Evolutionary conservation across 495 filamentous ascomycete species (phyloP), one percentile per base, ranked within the genome.

Genomic region (Pyronema omphalodes): DNA sequence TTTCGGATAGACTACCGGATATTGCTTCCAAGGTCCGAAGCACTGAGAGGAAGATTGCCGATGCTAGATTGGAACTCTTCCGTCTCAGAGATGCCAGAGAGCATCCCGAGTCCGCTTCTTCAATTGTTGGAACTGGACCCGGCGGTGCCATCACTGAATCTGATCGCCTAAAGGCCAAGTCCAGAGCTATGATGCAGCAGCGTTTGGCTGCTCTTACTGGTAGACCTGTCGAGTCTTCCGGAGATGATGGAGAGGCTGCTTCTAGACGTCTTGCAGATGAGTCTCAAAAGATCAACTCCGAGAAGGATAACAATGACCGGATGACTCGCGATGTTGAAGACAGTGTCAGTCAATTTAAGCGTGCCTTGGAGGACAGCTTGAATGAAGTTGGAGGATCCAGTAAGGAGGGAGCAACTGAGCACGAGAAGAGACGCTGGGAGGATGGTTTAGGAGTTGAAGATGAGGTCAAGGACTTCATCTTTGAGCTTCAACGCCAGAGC

Each of bases 321-420:
- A 93, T 99, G 89, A 87, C 93, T 37, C 79, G 77, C 44, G 93
- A 99, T 68, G 91, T 99, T 1, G 93, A 99, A 66, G 93, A 95
- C 17, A 93, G 88, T 61, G 87, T 95, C 29, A 79, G 79, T n/a
- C 88, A 94, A 9, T 96, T 93, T 54, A 75, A 83, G 37, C 78
- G 74, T 52, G 77, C 83, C 54, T 75, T 99, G 11, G 88, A 94
- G 62, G 82, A 88, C 57, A 87, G 72, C 59, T 77, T 96, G 9
- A 88, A 89, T 62, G 85, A 93, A 55, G 51, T 53, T 29, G 83
- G 81, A 44, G 73, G 73, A n/a, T 77, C 86, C 43, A 77, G 72
- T 59, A 71, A 72, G 58, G 81, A 64, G 66, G 23, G 52, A 11
- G 45, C 48, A 33, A 57, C 71, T 17, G 86, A 96, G 65, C 91